Evolutionary conservation across 345 rosid species (phyloP).

Genomic region (Eutrema japonicum): DNA sequence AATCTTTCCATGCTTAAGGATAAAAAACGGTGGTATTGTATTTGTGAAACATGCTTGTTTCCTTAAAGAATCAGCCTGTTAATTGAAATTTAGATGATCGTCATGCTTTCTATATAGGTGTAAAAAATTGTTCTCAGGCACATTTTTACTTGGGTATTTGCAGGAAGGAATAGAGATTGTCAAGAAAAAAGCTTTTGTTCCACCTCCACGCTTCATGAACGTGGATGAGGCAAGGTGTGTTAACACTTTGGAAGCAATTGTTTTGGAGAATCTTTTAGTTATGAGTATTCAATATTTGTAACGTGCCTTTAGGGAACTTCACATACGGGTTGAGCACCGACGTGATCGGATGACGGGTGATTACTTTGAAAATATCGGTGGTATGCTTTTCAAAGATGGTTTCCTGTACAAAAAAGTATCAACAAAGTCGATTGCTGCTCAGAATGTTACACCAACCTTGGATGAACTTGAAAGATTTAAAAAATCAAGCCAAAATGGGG

Average conservation of each 20-base stretch:
- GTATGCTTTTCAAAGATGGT: constrained; percentile 79
- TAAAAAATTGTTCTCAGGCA: too few species aligned
- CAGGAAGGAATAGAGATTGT: constrained; percentile 79
- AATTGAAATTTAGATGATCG: background rate
- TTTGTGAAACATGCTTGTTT: background rate
- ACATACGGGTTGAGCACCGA: constrained; percentile 80
- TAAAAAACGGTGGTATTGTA: background rate
- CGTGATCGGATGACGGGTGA: constrained; percentile 77
- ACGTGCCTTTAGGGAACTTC: constrained; percentile 61
- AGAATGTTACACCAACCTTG: constrained; percentile 75
- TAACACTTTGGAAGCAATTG: background rate
- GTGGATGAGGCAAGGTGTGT: constrained; percentile 83
- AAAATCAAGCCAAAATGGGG: constrained; percentile 68
- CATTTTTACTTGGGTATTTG: background rate
- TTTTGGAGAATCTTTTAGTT: background rate
- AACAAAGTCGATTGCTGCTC: constrained; percentile 67
- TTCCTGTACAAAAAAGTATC: constrained; percentile 81
- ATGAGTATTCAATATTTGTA: background rate
- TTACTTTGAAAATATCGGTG: constrained; percentile 72
- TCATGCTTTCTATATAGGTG: too few species aligned
- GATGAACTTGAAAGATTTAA: constrained; percentile 91
- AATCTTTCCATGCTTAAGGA: background rate
- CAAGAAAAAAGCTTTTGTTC: constrained; percentile 84
- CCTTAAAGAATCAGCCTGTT: background rate
- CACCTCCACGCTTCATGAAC: constrained; percentile 91